Evolutionary conservation across 1,139 yeast species (phyloP).

Genomic region (Wickerhamomyces sp.): DNA sequence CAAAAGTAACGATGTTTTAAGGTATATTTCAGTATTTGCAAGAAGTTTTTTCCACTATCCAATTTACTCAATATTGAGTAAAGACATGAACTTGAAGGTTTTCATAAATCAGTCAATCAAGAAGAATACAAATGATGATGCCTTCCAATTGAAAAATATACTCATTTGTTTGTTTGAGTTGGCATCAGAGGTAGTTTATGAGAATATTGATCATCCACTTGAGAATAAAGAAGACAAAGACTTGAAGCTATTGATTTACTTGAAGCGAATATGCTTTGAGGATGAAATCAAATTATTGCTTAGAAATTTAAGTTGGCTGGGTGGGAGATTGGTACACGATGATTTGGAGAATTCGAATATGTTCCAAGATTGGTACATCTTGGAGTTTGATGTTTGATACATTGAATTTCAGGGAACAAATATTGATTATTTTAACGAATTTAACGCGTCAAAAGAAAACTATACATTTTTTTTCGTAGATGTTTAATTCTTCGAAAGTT

Average conservation of each 20-base stretch:
- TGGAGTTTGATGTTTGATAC: slow-evolving; percentile 23
- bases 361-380: slow-evolving; percentile 23
- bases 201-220: slow-evolving; percentile 1
- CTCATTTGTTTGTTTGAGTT: slow-evolving; percentile 22
- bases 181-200: slow-evolving; percentile 16
- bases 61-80: slow-evolving; percentile 16
- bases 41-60: slow-evolving; percentile 17
- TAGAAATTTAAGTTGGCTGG: slow-evolving; percentile 23
- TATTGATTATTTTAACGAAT: no score
- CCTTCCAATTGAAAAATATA: slow-evolving; percentile 19
- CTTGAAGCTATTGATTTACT: slow-evolving; percentile 17
- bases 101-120: slow-evolving; percentile 20
- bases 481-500: slow-evolving; percentile 17
- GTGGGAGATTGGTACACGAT: slow-evolving; percentile 18
- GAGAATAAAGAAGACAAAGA: slow-evolving; percentile 8
- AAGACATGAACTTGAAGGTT: slow-evolving; percentile 12
- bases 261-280: slow-evolving; percentile 20
- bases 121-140: slow-evolving; percentile 8
- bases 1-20: slow-evolving; percentile 8
- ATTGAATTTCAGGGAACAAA: no score
- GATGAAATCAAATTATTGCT: slow-evolving; percentile 20
- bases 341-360: slow-evolving; percentile 17
- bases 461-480: not conserved
- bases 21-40: slow-evolving; percentile 17
- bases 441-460: no score